Base-by-base conservation (phyloP, 768 basidiomycete species). In the Russula earlei region DNA sequence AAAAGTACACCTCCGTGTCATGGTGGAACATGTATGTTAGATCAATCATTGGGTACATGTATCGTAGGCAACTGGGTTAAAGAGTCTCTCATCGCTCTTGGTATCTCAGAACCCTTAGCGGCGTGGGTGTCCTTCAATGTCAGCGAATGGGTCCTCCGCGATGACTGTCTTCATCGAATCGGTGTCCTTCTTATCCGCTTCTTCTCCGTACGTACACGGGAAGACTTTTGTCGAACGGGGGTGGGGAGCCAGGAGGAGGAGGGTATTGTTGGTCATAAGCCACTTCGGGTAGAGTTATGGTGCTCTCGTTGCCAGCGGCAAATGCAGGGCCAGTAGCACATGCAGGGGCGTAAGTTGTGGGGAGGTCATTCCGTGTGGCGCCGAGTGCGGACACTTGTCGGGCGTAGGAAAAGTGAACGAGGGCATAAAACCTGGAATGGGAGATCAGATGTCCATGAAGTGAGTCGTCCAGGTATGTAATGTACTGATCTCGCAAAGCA, bases 361-460 rank as follows among this genome's bases (percentile, higher is more conserved):
- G 73, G 71, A 57, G 60, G 82, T n/a, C 66, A 48, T 40, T 81
- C 80, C 12, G 69, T 40, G 74, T 62, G 65, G 84, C 83, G 50
- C 47, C 41, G 37, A 74, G 68, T 59, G 79, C 79, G 3, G 77
- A 67, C 1, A 89, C 89, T 69, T 93, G 90, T 22, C 84, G 83
- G 65, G 85, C 82, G 72, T 83, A 93, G 14, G 77, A 74, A 75
- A 60, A n/a, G 79, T 76, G 74, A 90, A 88, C 56, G 90, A 66
- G 36, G 73, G 61, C 42, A 77, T 74, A 45, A 86, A 63, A 46
- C 80, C 83, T 87, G 62, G 2, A 27, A 36, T 49, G 2, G 6
- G n/a, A 37, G 19, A 19, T 41, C 19, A 53, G 40, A 34, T 46
- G 52, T 38, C 5, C 20, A 50, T 6, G 27, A 31, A 33, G 19